These are phyloP conservation scores for Eutypa lata DNA, from an alignment of 2,329 filamentous ascomycete species.

Conservation along the genomic window DNA sequence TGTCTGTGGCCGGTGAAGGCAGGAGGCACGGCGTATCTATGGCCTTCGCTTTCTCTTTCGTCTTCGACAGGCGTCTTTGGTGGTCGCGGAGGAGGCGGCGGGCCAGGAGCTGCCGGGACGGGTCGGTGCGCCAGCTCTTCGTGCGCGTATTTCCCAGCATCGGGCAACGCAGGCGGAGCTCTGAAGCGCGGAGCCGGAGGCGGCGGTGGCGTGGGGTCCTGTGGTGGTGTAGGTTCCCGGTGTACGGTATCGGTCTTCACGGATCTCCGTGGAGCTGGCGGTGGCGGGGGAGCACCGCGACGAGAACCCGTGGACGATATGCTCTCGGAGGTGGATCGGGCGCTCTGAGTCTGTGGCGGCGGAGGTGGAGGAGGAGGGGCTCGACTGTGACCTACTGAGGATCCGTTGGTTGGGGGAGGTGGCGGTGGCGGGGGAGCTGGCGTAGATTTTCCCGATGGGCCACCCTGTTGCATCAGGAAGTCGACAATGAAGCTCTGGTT, in stretches of 20 bases:
- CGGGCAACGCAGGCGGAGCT: constrained; percentile 82
- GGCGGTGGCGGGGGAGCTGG: constrained; percentile 48
- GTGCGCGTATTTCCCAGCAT: constrained; percentile 83
- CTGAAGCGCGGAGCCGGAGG: constrained; percentile 73
- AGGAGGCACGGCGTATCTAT: constrained; percentile 74
- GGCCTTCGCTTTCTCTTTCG: constrained; percentile 45
- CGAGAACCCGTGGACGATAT: constrained; percentile 34
- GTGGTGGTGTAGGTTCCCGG: constrained; percentile 56
- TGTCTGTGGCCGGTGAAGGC: constrained; percentile 67
- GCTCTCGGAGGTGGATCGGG: constrained; percentile 28
- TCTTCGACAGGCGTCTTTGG: constrained; percentile 72
- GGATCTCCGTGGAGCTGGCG: constrained; percentile 59
- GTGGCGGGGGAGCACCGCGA: constrained; percentile 49
- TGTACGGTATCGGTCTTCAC: constrained; percentile 44
- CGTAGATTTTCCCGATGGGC: constrained; percentile 30
- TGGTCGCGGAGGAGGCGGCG: constrained; percentile 65
- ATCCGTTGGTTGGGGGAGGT: constrained; percentile 33
- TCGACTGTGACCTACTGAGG: constrained; percentile 29
- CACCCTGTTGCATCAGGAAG: constrained; percentile 57
- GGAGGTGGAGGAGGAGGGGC: constrained; percentile 43
- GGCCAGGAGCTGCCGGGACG: constrained; percentile 49
- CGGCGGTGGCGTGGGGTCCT: constrained; percentile 67
- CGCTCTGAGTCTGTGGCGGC: constrained; percentile 31
- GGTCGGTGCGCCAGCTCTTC: constrained; percentile 42
- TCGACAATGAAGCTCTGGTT: constrained; percentile 68